Evolutionary conservation across 2,329 filamentous ascomycete genomes (phyloP).

Genomic region (Chlorencoelia australis): DNA sequence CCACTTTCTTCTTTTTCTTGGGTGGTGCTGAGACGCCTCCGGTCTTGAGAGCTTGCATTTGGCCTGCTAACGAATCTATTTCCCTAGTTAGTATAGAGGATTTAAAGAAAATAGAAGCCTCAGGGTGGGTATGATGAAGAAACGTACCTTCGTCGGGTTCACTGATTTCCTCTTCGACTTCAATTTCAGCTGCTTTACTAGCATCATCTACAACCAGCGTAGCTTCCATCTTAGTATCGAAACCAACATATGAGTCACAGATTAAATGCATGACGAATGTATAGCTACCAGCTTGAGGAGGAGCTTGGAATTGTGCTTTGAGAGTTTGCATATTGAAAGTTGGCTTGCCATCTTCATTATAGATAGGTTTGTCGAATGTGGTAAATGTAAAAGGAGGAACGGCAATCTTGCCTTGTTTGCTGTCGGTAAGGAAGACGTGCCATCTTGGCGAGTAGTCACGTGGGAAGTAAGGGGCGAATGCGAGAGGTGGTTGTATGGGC

Average conservation of each 20-base stretch:
- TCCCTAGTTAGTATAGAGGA: neutral
- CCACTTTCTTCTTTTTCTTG: conserved; percentile 45
- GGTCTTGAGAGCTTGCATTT: conserved; percentile 80
- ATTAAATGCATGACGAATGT: conserved; percentile 90
- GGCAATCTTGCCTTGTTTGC: conserved; percentile 89
- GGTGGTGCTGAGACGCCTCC: conserved; percentile 44
- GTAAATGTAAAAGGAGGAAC: conserved; percentile 95
- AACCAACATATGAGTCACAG: conserved; percentile 90
- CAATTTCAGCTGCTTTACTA: conserved; percentile 70
- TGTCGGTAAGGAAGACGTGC: conserved; percentile 91
- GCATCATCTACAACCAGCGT: conserved; percentile 83
- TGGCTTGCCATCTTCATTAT: conserved; percentile 69
- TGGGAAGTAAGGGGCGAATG: conserved; percentile 81
- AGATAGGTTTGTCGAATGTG: conserved; percentile 81
- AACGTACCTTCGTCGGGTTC: conserved; percentile 92
- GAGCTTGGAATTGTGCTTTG: conserved; percentile 94
- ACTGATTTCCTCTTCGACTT: conserved; percentile 87
- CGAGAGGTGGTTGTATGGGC: conserved; percentile 69
- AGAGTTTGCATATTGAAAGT: conserved; percentile 94
- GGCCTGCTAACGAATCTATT: conserved; percentile 76
- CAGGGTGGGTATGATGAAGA: neutral
- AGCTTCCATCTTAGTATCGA: conserved; percentile 87
- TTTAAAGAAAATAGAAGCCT: neutral
- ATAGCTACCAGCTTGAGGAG: conserved; percentile 84
- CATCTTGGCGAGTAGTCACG: conserved; percentile 84